A percentile compares a stretch with the other conserved stretches of the same genome.
Evolutionary conservation across 169 alveolate genomes (phyloP).

Genomic region (Plasmodium fragile): DNA sequence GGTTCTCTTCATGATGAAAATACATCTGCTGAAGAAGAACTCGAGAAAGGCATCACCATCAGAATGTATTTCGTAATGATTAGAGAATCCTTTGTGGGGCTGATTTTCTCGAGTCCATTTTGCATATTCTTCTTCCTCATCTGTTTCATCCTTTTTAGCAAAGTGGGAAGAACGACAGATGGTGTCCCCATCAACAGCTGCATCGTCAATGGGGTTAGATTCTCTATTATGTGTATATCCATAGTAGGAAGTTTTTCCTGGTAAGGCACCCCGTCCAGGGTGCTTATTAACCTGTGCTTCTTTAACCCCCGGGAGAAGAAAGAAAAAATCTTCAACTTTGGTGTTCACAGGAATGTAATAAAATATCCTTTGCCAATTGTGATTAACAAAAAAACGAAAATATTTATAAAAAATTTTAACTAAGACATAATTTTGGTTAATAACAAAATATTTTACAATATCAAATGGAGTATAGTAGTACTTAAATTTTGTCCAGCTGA

Average conservation of each 20-base stretch:
- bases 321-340: constrained; percentile 35
- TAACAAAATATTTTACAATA: constrained; percentile 61
- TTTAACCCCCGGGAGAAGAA: constrained; percentile 19
- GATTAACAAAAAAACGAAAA: constrained; percentile 27
- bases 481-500: constrained; percentile 73
- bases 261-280: neutral
- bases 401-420: constrained; percentile 62
- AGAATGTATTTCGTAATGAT: constrained; percentile 16
- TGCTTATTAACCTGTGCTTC: neutral
- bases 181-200: neutral
- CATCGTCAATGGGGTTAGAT: neutral
- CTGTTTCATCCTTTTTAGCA: neutral
- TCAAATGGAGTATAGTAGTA: constrained; percentile 62
- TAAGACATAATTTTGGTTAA: constrained; percentile 51
- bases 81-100: neutral
- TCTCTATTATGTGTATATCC: neutral
- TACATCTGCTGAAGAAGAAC: constrained; percentile 40
- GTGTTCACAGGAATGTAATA: constrained; percentile 45
- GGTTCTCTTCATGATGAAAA: constrained; percentile 46
- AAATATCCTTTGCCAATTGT: constrained; percentile 57
- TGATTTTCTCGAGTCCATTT: neutral
- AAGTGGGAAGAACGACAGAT: neutral
- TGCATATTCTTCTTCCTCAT: neutral
- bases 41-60: constrained; percentile 27
- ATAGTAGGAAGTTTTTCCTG: neutral